Conservation (phyloP, 2,329 filamentous ascomycete species). For the Ophiosphaerella korrae region DNA sequence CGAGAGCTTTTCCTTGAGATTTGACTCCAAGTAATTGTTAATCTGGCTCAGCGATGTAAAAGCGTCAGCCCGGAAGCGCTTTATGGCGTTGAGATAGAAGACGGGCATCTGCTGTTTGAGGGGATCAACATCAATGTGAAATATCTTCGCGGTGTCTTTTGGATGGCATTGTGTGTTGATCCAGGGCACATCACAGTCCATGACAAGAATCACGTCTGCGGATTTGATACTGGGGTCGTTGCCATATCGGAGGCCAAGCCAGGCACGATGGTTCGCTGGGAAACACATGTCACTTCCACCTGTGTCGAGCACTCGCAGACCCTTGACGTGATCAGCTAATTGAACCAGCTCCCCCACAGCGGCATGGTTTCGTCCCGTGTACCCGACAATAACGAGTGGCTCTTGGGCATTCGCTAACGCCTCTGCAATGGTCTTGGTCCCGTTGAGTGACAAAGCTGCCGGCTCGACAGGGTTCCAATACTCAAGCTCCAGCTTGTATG, state of each 20-base stretch:
- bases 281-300: slow-evolving; percentile 84
- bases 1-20: slow-evolving; percentile 44
- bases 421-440: slow-evolving; percentile 64
- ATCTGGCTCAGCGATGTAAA: slow-evolving; percentile 70
- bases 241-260: slow-evolving; percentile 71
- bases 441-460: slow-evolving; percentile 62
- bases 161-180: slow-evolving; percentile 77
- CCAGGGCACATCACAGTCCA: slow-evolving; percentile 94
- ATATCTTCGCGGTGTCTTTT: slow-evolving; percentile 60
- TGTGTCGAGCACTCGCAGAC: slow-evolving; percentile 73
- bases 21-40: slow-evolving; percentile 62
- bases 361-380: slow-evolving; percentile 70
- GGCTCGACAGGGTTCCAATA: slow-evolving; percentile 75
- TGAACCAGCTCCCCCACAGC: slow-evolving; percentile 66
- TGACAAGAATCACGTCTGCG: slow-evolving; percentile 82
- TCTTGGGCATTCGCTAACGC: slow-evolving; percentile 67
- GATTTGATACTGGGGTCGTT: slow-evolving; percentile 73
- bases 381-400: slow-evolving; percentile 74
- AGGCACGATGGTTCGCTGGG: slow-evolving; percentile 61
- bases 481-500: slow-evolving; percentile 63
- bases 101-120: slow-evolving; percentile 67
- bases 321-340: slow-evolving; percentile 70
- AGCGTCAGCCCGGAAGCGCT: slow-evolving; percentile 58
- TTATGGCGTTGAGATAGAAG: slow-evolving; percentile 61
- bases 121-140: slow-evolving; percentile 70